Conservation (phyloP, 2,329 filamentous ascomycete species). For the Plectosphaerella plurivora region DNA sequence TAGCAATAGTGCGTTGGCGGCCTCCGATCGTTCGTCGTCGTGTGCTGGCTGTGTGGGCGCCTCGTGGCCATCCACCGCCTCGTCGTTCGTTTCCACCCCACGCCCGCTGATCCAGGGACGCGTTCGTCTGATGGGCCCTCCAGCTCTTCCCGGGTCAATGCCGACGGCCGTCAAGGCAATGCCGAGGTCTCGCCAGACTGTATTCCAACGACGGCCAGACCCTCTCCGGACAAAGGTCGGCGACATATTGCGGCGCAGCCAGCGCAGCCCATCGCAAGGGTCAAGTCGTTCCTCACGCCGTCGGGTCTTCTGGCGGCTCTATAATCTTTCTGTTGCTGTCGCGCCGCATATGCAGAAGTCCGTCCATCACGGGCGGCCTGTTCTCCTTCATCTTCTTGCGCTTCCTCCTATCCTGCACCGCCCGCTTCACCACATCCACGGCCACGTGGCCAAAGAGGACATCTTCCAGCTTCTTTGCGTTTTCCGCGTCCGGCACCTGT, state of each 20-base stretch:
- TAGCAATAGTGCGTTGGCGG: no score
- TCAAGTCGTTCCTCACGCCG: not conserved
- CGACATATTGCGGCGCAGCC: not conserved
- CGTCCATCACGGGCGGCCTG: conserved; percentile 7
- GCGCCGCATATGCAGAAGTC: conserved; percentile 8
- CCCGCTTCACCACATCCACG: conserved; percentile 5
- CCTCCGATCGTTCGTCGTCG: no score
- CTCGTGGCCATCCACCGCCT: no score
- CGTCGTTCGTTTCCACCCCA: no score
- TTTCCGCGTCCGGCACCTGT: conserved; percentile 14
- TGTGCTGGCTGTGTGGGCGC: no score
- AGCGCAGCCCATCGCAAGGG: not conserved
- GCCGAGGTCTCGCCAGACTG: no score
- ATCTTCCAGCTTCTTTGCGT: conserved; percentile 16
- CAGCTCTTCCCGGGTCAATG: no score
- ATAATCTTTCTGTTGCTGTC: not conserved
- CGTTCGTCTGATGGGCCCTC: no score
- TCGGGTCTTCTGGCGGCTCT: not conserved
- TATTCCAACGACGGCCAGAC: no score
- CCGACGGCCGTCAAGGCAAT: no score
- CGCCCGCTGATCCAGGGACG: no score
- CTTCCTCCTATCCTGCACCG: conserved; percentile 5
- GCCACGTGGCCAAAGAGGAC: conserved; percentile 10
- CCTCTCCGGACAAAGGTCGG: not conserved
- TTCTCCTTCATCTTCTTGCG: conserved; percentile 1